Percentiles rank a stretch among this genome's conserved stretches.
Evolutionary conservation across 1,284 basidiomycete genomes (phyloP).

Genomic region (Lentinus polychrous): DNA sequence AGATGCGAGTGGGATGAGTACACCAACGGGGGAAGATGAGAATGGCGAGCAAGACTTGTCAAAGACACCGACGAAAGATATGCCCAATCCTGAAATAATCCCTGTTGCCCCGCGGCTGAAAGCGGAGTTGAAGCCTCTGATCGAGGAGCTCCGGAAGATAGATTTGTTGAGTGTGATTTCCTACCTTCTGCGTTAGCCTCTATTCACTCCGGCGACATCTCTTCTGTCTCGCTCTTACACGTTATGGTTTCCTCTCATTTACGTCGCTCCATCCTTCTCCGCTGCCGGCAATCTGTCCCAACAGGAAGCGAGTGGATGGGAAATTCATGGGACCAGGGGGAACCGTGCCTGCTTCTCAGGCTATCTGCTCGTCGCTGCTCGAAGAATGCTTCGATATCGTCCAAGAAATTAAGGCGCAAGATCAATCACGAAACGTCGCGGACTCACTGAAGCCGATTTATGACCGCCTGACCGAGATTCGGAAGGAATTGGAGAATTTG

Average conservation of each 20-base stretch:
- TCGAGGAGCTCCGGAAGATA: conserved; percentile 92
- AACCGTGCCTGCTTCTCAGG: conserved; percentile 86
- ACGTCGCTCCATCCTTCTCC: too few species aligned
- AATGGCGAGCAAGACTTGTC: conserved; percentile 14
- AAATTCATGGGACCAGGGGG: conserved; percentile 95
- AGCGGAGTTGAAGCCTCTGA: conserved; percentile 82
- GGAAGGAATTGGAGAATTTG: conserved; percentile 82
- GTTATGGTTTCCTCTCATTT: conserved; percentile 2
- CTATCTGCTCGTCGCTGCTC: conserved; percentile 81
- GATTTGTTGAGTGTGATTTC: conserved; percentile 72
- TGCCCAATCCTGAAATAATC: conserved; percentile 20
- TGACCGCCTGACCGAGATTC: conserved; percentile 84
- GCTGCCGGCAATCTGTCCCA: too few species aligned
- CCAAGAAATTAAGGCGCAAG: conserved; percentile 93
- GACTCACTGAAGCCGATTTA: conserved; percentile 91
- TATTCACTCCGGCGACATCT: conserved; percentile 1
- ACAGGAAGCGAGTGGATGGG: conserved; percentile 87
- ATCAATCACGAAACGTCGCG: conserved; percentile 87
- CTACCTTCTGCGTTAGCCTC: too few species aligned
- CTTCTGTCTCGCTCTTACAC: conserved; percentile 5
- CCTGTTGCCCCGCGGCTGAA: conserved; percentile 32
- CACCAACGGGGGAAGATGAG: neutral
- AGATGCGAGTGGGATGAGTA: neutral
- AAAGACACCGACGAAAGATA: conserved; percentile 26
- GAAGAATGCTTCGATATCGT: conserved; percentile 97